Evolutionary conservation across 495 filamentous ascomycete genomes (phyloP), one percentile per base, ranked within the genome.

Genomic region (Daldinia bambusicola): DNA sequence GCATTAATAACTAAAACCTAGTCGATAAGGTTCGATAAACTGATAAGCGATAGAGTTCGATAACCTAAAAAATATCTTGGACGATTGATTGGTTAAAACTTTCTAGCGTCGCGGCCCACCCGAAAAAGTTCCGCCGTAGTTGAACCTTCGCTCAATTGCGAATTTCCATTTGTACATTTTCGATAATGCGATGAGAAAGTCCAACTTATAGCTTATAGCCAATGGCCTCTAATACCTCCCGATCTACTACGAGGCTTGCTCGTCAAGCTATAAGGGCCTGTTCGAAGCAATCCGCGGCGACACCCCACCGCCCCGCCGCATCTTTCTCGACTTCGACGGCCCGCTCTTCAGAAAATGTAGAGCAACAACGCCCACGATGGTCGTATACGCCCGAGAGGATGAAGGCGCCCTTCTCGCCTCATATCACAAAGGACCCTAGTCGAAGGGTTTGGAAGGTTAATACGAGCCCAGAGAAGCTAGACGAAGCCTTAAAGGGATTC

Each of bases 301-400:
- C 67, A 4, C 40, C 16, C 20, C 48, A 43, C 51, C 55, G 61
- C 43, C 66, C 70, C 43, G 8, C 62, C 13, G 58, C 32, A 43
- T 72, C 67, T 10, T 73, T 74, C 56, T 75, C 75, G 12, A 72
- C 74, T 14, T 71, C 76, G 4, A 20, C 67, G 38, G 37, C 51
- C 22, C 66, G 67, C 12, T 52, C 13, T 2, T 12, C 16, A 41
- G 67, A 32, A 57, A 60, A 72, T 53, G 31, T 67, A 38, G 50
- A 57, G 37, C 37, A 66, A 14, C 50, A 69, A 2, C 75, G 68
- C 50, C 94, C 93, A 41, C 87, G 93, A 82, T 98, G 93, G 93
- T 83, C 90, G 16, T 88, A 90, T 76, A 97, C 94, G 13, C 94
- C 94, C 22, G 84, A 87, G 62, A 81, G 82, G 55, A 92, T 94